Conservation (phyloP, 371 early-diverging fungal species). For the Gilbertella persicaria region DNA sequence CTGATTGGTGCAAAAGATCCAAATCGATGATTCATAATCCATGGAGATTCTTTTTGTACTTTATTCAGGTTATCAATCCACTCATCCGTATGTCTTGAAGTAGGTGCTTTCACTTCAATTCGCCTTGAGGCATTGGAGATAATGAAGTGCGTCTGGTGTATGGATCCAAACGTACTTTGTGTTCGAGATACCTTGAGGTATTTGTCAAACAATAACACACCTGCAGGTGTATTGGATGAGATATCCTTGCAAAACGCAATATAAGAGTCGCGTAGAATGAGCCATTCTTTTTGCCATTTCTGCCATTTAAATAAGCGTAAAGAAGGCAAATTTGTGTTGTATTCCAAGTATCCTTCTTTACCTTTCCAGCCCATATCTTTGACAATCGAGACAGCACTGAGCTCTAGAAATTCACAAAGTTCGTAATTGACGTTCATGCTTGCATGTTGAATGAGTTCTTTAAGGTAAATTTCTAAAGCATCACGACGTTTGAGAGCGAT, state of each 20-base stretch:
- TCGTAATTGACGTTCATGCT: conserved; percentile 62
- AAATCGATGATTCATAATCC: conserved; percentile 69
- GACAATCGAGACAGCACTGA: conserved; percentile 70
- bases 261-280: conserved; percentile 25
- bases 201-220: conserved; percentile 73
- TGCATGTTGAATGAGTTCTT: conserved; percentile 52
- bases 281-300: conserved; percentile 64
- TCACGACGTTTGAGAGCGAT: conserved; percentile 56
- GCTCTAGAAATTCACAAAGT: conserved; percentile 77
- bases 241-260: conserved; percentile 57
- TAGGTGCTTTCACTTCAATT: conserved; percentile 70
- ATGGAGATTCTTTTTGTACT: conserved; percentile 64
- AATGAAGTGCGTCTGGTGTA: conserved; percentile 46
- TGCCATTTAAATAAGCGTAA: conserved; percentile 27
- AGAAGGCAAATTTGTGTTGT: conserved; percentile 32
- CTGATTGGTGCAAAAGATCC: conserved; percentile 82
- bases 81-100: conserved; percentile 59
- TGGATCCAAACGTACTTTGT: conserved; percentile 23
- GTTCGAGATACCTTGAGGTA: conserved; percentile 47
- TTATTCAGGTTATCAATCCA: conserved; percentile 60
- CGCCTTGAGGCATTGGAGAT: conserved; percentile 54
- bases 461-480: conserved; percentile 66
- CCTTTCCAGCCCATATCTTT: conserved; percentile 86
- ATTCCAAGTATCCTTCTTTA: conserved; percentile 76
- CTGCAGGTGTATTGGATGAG: conserved; percentile 51